phyloP scores from a whole-genome alignment of 768 basidiomycete genomes.

The Phanerodontia chrysosporium region DNA sequence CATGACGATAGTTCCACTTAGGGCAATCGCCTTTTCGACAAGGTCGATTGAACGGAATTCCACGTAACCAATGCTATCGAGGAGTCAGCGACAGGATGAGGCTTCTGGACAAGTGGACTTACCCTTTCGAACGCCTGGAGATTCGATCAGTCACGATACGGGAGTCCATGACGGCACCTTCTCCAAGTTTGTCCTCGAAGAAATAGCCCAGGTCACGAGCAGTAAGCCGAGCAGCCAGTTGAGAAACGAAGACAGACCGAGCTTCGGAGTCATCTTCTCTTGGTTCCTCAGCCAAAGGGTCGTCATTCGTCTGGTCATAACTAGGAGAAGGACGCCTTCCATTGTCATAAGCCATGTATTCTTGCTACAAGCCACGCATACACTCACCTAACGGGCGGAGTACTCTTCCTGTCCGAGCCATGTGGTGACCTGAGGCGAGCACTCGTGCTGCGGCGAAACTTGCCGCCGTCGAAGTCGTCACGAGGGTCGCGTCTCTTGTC shows the following conservation, averaged over 20 bases:
- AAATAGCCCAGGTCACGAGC: conserved; percentile 97
- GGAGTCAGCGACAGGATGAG: not conserved
- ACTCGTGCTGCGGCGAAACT: conserved; percentile 39
- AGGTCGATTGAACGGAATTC: conserved; percentile 89
- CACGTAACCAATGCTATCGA: conserved; percentile 88
- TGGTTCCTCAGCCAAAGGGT: conserved; percentile 77
- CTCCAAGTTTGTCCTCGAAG: conserved; percentile 95
- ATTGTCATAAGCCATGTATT: conserved; percentile 8
- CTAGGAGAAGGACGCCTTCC: conserved; percentile 68
- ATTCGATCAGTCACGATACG: conserved; percentile 94
- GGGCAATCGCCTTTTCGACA: conserved; percentile 84
- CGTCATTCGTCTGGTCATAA: conserved; percentile 62
- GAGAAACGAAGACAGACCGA: conserved; percentile 97
- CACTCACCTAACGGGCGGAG: conserved; percentile 46
- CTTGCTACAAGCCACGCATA: not conserved
- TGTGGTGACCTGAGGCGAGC: conserved; percentile 32
- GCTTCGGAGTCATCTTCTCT: conserved; percentile 97
- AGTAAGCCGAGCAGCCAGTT: conserved; percentile 94
- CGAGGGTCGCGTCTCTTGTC: conserved; percentile 49
- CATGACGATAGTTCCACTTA: conserved; percentile 96
- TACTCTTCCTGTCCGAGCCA: conserved; percentile 25
- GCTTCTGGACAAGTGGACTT: conserved; percentile 3
- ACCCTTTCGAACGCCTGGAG: conserved; percentile 98
- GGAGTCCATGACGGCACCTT: conserved; percentile 91
- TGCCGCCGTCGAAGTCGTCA: conserved; percentile 59